These are phyloP conservation scores for Alternaria sp. DNA, from an alignment of 2,329 filamentous ascomycete genomes.

Conservation along the genomic window DNA sequence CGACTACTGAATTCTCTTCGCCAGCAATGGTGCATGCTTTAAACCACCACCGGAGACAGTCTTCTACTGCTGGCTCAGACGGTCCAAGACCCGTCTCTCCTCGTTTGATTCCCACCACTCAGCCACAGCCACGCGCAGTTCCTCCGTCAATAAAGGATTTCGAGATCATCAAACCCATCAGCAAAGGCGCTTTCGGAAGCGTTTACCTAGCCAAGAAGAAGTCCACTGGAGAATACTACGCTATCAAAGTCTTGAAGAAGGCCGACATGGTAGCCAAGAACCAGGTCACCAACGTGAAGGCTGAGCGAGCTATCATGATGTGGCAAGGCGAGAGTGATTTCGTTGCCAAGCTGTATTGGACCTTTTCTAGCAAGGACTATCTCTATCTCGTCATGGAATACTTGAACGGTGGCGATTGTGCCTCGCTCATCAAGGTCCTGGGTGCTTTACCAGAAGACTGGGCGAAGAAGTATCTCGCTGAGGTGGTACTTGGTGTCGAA, in stretches of 20 bases:
- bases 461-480: constrained; percentile 96
- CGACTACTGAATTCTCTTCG: constrained; percentile 80
- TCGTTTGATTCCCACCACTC: constrained; percentile 75
- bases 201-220: constrained; percentile 99
- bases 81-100: constrained; percentile 77
- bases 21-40: constrained; percentile 65
- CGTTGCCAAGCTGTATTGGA: constrained; percentile 99
- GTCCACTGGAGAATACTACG: constrained; percentile 96
- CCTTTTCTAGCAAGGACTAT: constrained; percentile 98
- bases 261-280: constrained; percentile 99
- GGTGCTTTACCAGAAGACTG: constrained; percentile 94
- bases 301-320: constrained; percentile 99
- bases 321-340: constrained; percentile 99
- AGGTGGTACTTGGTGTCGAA: constrained; percentile 95
- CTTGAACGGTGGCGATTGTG: constrained; percentile 95
- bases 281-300: constrained; percentile 98
- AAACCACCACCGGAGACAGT: constrained; percentile 84
- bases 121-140: constrained; percentile 84
- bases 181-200: constrained; percentile 96
- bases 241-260: constrained; percentile 98
- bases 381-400: constrained; percentile 99
- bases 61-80: constrained; percentile 82
- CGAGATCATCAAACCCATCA: constrained; percentile 99
- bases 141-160: constrained; percentile 99
- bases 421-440: constrained; percentile 92